Evolutionary conservation across 1,139 yeast genomes (phyloP).

Genomic region (Candida sp.): DNA sequence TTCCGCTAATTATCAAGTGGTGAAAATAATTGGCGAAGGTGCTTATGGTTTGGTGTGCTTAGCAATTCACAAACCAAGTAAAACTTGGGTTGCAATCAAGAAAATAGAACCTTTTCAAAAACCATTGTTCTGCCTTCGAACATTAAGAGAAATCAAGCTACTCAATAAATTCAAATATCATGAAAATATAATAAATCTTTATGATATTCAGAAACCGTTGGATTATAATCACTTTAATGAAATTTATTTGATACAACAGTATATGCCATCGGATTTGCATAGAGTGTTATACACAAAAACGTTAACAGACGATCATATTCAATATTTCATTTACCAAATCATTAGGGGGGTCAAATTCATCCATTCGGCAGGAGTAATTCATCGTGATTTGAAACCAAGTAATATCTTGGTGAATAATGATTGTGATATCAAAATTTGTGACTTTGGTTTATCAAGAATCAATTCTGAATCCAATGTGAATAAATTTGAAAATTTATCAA

Average conservation of each 20-base stretch:
- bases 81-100: constrained; percentile 91
- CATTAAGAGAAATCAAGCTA: constrained; percentile 84
- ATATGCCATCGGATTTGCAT: constrained; percentile 95
- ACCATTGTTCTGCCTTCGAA: constrained; percentile 86
- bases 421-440: constrained; percentile 93
- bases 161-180: constrained; percentile 77
- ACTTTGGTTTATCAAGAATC: constrained; percentile 84
- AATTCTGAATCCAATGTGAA: constrained; percentile 23
- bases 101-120: constrained; percentile 93
- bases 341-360: constrained; percentile 85
- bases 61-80: constrained; percentile 84
- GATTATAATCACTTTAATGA: constrained; percentile 75
- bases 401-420: constrained; percentile 84
- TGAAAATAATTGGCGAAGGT: constrained; percentile 90
- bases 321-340: constrained; percentile 89
- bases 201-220: constrained; percentile 88
- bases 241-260: constrained; percentile 89
- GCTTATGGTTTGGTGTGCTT: constrained; percentile 97
- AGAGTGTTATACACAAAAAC: constrained; percentile 85
- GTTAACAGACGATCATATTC: constrained; percentile 88
- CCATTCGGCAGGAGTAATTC: constrained; percentile 90
- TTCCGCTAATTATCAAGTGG: constrained; percentile 79
- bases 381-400: constrained; percentile 90
- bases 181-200: constrained; percentile 86
- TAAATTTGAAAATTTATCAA: constrained; percentile 39